Evolutionary conservation across 2,329 filamentous ascomycete species (phyloP).

Genomic region (Penicillium digitatum): DNA sequence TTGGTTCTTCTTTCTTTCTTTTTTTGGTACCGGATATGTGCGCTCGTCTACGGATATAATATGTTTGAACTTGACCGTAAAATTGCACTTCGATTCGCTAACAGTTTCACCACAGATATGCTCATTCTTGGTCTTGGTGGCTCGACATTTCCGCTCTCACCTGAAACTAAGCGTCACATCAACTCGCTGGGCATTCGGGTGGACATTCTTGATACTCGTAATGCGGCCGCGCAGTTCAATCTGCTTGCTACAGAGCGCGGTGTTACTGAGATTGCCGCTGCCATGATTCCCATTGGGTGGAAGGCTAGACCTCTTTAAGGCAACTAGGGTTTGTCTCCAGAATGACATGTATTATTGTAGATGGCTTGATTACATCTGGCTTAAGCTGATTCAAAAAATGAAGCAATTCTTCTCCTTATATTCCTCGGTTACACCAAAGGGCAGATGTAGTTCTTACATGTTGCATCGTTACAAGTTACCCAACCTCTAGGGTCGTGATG

Average conservation of each 20-base stretch:
- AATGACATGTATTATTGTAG: not conserved
- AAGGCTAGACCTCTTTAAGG: constrained; percentile 41
- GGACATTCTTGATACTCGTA: constrained; percentile 86
- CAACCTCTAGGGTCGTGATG: not conserved
- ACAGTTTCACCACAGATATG: constrained; percentile 57
- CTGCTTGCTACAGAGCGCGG: constrained; percentile 90
- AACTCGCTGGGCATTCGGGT: constrained; percentile 76
- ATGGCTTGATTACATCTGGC: not conserved
- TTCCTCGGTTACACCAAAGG: not conserved
- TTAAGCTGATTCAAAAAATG: not conserved
- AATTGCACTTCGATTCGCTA: not conserved
- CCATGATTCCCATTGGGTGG: constrained; percentile 83
- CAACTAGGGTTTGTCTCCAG: not conserved
- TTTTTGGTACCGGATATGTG: constrained; percentile 1
- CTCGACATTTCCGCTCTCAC: constrained; percentile 70
- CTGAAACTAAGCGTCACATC: constrained; percentile 67
- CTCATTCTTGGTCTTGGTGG: constrained; percentile 83
- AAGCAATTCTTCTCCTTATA: constrained; percentile 3
- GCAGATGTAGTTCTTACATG: not conserved
- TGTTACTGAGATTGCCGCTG: constrained; percentile 77
- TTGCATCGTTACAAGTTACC: not conserved
- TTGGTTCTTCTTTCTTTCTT: constrained; percentile 18
- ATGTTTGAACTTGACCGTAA: not conserved
- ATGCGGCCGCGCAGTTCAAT: constrained; percentile 93
- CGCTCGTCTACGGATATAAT: not conserved